Evolutionary conservation across 2,329 filamentous ascomycete genomes (phyloP), one percentile per base, ranked within the genome.

Genomic region (Paracamarosporium sp.): DNA sequence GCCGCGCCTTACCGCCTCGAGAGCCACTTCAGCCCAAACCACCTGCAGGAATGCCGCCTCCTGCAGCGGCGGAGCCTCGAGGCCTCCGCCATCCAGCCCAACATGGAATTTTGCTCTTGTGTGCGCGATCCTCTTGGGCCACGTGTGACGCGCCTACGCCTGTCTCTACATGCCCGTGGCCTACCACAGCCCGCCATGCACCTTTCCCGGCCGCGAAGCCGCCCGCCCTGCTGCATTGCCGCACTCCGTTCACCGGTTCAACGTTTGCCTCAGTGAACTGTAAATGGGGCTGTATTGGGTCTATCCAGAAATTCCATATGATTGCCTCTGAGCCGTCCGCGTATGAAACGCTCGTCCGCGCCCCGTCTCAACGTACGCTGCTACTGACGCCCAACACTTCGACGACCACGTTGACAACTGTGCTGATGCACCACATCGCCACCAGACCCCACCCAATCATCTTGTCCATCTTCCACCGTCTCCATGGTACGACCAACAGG

Each of bases 371-470:
- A 56, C 64, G 67, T 36, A 74, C 69, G 50, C 66, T 66, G 43
- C 66, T 72, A 50, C 72, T 68, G 55, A 70, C 60, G 2, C 80
- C 80, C 9, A 75, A 65, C 41, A 94, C 69, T 78, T 99, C 95
- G 15, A 96, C 85, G 41, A 89, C 81, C 2, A 99, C 85, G 77
- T 98, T 99, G 22, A 88, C 81, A 31, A 91, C 70, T 0, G 94
- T 98, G 71, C 91, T 93, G 25, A 92, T 76, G 12, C 79, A 82
- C 95, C 95, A 99, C 17, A 98, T 77, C 9, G 80, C 83, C 67
- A 99, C 90, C 67, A 98, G 75, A 0, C 86, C 86, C 83, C 87
- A 91, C 13, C 95, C 95, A 66, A 99, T 73, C 30, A 62, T 61
- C 60, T 61, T 73, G 56, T 76, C 74, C 74, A 76, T 76, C 56